Evolutionary conservation across 306 rosid species (phyloP).

Genomic region (Sindora glabra): DNA sequence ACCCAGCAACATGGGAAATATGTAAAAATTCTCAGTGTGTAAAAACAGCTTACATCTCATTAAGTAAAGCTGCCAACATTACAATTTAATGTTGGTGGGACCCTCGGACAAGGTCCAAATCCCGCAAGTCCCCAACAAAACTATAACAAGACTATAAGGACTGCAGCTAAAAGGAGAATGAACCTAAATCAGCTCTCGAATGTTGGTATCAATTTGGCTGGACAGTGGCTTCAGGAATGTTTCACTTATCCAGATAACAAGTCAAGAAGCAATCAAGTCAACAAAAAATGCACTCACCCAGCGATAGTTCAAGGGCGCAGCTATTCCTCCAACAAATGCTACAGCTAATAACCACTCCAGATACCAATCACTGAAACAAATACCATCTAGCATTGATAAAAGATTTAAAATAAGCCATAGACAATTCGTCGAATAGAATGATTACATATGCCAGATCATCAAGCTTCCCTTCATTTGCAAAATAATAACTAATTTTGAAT

Average conservation of each 20-base stretch:
- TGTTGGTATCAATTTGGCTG: not conserved
- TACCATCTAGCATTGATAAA: not conserved
- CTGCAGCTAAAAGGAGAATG: too few species aligned
- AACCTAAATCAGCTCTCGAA: not conserved
- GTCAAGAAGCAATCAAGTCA: not conserved
- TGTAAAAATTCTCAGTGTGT: too few species aligned
- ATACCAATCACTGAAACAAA: constrained; percentile 55
- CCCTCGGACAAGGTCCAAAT: too few species aligned
- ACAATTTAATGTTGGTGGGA: too few species aligned
- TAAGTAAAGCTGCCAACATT: too few species aligned
- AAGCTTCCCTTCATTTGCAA: not conserved
- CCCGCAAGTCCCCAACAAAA: too few species aligned
- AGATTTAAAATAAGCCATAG: not conserved
- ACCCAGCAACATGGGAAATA: too few species aligned
- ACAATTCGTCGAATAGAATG: not conserved
- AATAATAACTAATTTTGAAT: too few species aligned
- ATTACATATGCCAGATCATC: not conserved
- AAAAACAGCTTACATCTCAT: too few species aligned
- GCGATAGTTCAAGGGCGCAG: constrained; percentile 81
- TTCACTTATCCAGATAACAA: not conserved
- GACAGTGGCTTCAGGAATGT: not conserved
- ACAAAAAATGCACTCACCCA: constrained; percentile 50
- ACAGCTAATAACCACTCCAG: constrained; percentile 85
- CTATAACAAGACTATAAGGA: too few species aligned
- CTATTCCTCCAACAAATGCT: constrained; percentile 78